phyloP scores from a whole-genome alignment of 148 eudicot genomes.

The Diospyros lotus region DNA sequence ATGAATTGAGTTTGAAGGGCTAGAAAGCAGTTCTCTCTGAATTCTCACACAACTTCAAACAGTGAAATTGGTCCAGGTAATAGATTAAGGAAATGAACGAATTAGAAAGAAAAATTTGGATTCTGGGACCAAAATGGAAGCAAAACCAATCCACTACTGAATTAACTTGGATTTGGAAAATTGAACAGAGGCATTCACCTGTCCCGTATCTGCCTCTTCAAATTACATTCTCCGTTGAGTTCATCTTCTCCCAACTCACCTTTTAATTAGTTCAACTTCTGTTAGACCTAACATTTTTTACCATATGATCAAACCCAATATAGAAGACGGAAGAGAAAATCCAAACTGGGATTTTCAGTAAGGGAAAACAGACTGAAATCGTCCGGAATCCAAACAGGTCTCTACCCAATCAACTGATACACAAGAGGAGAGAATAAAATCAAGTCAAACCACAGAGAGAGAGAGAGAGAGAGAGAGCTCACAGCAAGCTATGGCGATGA shows the following conservation, averaged over 20 bases:
- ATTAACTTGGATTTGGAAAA: not conserved
- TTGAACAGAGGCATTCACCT: not conserved
- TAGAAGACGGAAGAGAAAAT: too few species aligned
- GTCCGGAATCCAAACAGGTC: too few species aligned
- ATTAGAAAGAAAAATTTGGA: not conserved
- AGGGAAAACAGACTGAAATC: too few species aligned
- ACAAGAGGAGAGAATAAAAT: not conserved
- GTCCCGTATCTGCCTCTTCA: not conserved
- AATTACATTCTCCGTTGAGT: not conserved
- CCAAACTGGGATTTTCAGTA: too few species aligned
- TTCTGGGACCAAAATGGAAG: not conserved
- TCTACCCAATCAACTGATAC: too few species aligned
- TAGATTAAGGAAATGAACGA: not conserved
- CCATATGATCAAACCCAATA: too few species aligned
- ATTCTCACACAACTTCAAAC: not conserved
- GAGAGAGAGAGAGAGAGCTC: constrained; percentile 6
- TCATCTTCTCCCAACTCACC: not conserved
- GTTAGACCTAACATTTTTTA: not conserved
- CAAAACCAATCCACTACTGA: not conserved
- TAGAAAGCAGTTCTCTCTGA: not conserved
- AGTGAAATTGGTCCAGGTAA: not conserved
- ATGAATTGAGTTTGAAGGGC: not conserved
- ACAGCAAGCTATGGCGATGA: constrained; percentile 28
- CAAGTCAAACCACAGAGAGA: not conserved
- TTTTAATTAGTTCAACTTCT: not conserved